phyloP scores from a whole-genome alignment of 306 rosid genomes.

The Erythrophleum fordii region DNA sequence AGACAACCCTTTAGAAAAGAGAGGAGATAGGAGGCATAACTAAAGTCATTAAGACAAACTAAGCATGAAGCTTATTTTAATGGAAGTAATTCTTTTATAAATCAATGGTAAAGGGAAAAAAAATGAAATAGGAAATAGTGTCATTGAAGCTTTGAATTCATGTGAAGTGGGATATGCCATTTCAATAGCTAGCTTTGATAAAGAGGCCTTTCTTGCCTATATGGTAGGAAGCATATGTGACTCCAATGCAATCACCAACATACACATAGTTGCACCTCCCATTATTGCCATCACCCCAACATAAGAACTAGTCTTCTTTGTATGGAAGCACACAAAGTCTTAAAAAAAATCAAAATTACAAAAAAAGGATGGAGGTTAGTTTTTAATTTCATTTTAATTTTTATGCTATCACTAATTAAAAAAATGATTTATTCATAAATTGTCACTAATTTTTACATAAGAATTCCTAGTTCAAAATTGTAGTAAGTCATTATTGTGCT shows the following conservation, averaged over 20 bases:
- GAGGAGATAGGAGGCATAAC: neutral
- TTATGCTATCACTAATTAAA: too few species aligned
- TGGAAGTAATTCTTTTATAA: neutral
- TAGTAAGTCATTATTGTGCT: too few species aligned
- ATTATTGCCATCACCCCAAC: conserved; percentile 45
- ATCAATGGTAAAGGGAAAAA: conserved; percentile 16
- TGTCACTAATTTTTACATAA: too few species aligned
- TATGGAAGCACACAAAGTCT: too few species aligned
- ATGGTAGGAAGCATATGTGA: conserved; percentile 67
- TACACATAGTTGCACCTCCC: conserved; percentile 45
- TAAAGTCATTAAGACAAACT: conserved; percentile 41
- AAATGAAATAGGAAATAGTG: conserved; percentile 1
- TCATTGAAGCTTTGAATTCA: conserved; percentile 49
- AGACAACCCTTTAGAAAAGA: too few species aligned
- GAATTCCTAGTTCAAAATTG: too few species aligned
- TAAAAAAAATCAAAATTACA: too few species aligned
- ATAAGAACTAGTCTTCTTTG: conserved; percentile 41
- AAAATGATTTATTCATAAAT: too few species aligned
- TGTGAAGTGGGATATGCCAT: conserved; percentile 39
- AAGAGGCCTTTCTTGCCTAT: conserved; percentile 69
- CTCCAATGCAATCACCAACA: conserved; percentile 63
- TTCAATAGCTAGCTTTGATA: conserved; percentile 53
- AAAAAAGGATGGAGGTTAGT: too few species aligned
- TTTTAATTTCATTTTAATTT: too few species aligned
- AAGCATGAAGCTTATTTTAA: conserved; percentile 33